Conservation (phyloP, 108 stramenopile genomes). For the Cyclotella sp. region DNA sequence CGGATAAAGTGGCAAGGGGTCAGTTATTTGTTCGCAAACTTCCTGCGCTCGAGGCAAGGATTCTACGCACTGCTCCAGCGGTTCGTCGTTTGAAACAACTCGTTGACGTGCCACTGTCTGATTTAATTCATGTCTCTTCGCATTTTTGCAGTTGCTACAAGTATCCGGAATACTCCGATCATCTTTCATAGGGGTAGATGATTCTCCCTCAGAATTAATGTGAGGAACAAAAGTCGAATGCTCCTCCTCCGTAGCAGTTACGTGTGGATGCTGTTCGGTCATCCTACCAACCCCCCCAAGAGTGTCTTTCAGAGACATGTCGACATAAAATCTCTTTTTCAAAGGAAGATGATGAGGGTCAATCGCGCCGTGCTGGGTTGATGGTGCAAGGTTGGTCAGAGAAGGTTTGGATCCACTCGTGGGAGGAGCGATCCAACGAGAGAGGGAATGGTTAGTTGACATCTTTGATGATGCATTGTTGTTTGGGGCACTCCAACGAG, state of each 20-base stretch:
- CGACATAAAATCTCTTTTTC: slow-evolving; percentile 4
- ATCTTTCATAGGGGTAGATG: background rate
- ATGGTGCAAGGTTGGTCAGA: background rate
- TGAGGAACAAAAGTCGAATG: slow-evolving; percentile 8
- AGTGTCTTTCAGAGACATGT: background rate
- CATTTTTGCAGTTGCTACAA: background rate
- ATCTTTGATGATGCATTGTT: background rate
- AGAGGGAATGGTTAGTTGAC: background rate
- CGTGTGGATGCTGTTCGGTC: background rate
- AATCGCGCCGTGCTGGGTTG: background rate
- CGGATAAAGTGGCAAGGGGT: background rate
- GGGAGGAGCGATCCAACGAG: slow-evolving; percentile 1
- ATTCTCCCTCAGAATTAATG: background rate
- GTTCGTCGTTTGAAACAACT: slow-evolving; percentile 6
- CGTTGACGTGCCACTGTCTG: background rate
- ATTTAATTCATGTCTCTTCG: background rate
- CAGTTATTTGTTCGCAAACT: background rate
- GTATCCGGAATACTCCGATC: background rate
- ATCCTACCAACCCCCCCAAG: background rate
- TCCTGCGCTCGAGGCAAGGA: background rate
- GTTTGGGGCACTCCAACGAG: slow-evolving; percentile 8
- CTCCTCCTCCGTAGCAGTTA: slow-evolving; percentile 6
- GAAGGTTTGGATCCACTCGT: background rate
- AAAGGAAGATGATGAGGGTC: slow-evolving; percentile 11
- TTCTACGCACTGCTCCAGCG: background rate